phyloP scores from a whole-genome alignment of 495 filamentous ascomycete genomes.

The Astrothelium subdiscretum region DNA sequence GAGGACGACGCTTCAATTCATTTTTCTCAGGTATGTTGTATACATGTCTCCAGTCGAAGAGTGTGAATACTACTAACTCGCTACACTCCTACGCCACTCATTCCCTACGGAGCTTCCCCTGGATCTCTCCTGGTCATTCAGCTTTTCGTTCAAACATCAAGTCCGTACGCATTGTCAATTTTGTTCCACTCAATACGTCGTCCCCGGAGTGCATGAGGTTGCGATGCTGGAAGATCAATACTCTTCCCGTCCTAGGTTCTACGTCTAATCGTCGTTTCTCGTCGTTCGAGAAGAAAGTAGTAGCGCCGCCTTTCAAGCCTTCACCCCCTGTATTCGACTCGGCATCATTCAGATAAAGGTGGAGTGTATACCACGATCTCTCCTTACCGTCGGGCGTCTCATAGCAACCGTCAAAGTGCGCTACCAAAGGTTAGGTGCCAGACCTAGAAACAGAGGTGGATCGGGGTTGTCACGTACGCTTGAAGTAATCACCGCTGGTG shows the following conservation, averaged over 20 bases:
- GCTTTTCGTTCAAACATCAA: slow-evolving; percentile 46
- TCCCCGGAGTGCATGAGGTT: slow-evolving; percentile 61
- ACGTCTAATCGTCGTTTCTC: slow-evolving; percentile 44
- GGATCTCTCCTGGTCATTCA: too few relatives aligned
- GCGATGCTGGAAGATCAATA: slow-evolving; percentile 68
- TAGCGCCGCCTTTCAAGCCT: slow-evolving; percentile 47
- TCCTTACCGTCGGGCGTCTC: slow-evolving; percentile 46
- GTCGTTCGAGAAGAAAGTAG: slow-evolving; percentile 46
- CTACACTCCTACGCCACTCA: not conserved
- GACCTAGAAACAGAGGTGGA: not conserved
- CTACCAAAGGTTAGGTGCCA: slow-evolving; percentile 24
- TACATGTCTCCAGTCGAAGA: not conserved
- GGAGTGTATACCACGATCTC: slow-evolving; percentile 60
- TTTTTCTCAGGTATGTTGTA: slow-evolving; percentile 48
- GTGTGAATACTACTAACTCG: slow-evolving; percentile 25
- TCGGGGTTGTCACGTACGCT: slow-evolving; percentile 32
- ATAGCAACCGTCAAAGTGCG: slow-evolving; percentile 66
- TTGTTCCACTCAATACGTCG: slow-evolving; percentile 57
- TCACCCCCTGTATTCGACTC: slow-evolving; percentile 1
- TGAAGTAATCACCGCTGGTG: slow-evolving; percentile 63
- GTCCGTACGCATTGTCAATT: slow-evolving; percentile 70
- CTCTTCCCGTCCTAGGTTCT: slow-evolving; percentile 55
- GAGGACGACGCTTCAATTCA: slow-evolving; percentile 65
- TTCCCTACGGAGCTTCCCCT: not conserved
- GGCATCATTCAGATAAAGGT: slow-evolving; percentile 66